Percentiles rank a stretch among this genome's conserved stretches.
These are phyloP conservation scores for Emericellopsis terricola DNA, from an alignment of 495 filamentous ascomycete genomes.

Conservation along the genomic window DNA sequence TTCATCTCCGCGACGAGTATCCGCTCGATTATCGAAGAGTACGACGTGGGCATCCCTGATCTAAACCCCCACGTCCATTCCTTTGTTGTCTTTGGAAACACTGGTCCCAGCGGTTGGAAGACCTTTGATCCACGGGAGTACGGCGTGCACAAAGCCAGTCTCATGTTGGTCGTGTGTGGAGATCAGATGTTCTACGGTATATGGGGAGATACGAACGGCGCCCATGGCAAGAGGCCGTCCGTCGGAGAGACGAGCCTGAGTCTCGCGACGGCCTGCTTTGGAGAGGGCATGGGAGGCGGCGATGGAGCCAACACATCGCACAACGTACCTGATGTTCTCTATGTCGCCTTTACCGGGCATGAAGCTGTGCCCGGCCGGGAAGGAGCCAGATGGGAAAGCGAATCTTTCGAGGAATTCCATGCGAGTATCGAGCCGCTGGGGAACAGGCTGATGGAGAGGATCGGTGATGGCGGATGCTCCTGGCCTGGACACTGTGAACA, in stretches of 20 bases:
- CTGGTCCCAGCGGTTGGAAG: conserved; percentile 20
- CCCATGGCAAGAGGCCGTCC: conserved; percentile 20
- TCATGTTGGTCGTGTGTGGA: conserved; percentile 46
- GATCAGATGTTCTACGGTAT: conserved; percentile 43
- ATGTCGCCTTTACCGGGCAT: conserved; percentile 33
- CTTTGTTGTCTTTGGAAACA: conserved; percentile 50
- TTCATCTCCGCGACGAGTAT: too few relatives aligned
- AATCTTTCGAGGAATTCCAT: conserved; percentile 26
- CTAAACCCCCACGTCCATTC: conserved; percentile 43
- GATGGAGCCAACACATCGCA: conserved; percentile 18
- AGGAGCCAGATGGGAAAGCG: conserved; percentile 30
- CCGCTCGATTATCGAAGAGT: too few relatives aligned
- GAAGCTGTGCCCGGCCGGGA: conserved; percentile 28
- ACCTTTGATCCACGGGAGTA: conserved; percentile 27
- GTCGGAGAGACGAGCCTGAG: conserved; percentile 41
- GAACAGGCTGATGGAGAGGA: conserved; percentile 17
- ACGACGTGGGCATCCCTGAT: conserved; percentile 30
- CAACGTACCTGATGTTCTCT: conserved; percentile 31
- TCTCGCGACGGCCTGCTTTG: conserved; percentile 40
- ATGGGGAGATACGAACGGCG: conserved; percentile 49
- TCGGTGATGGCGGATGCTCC: conserved; percentile 3
- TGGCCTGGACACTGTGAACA: conserved; percentile 1
- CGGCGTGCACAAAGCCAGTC: conserved; percentile 38
- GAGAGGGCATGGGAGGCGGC: conserved; percentile 24
- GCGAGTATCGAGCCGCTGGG: conserved; percentile 28